Base-by-base conservation (phyloP, 805 yeast species). In the Kuraishia molischiana region DNA sequence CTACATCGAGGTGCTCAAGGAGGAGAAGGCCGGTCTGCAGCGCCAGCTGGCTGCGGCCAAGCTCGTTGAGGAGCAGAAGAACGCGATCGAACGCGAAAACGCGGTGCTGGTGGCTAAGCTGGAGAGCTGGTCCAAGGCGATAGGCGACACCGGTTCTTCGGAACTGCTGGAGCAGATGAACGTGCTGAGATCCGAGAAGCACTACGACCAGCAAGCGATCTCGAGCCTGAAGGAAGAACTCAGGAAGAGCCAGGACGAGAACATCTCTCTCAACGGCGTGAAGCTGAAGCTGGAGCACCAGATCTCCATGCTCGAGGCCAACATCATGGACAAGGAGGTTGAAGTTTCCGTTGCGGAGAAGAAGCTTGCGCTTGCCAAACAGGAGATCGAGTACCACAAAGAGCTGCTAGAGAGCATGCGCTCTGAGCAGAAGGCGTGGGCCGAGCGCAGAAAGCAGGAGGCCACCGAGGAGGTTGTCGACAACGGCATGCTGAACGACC, bases 1-100 rank as follows among this genome's bases (percentile, higher is more conserved):
- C 21, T 66, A 71, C 19, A 53, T 57, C 4, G 81, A 74, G 46
- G 49, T 79, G 8, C 55, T 79, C 24, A 72, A 68, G 44, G 79
- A 74, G 43, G 81, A 79, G 42, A 77, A 73, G 38, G 43, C 50
- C 0, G 47, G 67, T 0, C 51, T 79, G 24, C 50, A 54, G 18
- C 54, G 59, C 15, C 67, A 67, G 41, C 33, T 77, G 15, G 40
- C 47, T 3, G 44, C 49, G 8, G 50, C 70, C 33, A 72, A 69
- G 21, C 53, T 50, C 1, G 46, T 72, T 3, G 70, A 74, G 41
- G 65, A 63, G 31, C 63, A 66, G 32, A 61, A 62, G 14, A 66
- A 71, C 28, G 67, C 67, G 4, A 49, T 74, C 19, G 75, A 75
- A 44, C 50, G 76, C 21, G 73, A 74, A 47, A 61, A 72, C 35